phyloP scores from a whole-genome alignment of 2,329 filamentous ascomycete species.

The Tolypocladium tundrense region DNA sequence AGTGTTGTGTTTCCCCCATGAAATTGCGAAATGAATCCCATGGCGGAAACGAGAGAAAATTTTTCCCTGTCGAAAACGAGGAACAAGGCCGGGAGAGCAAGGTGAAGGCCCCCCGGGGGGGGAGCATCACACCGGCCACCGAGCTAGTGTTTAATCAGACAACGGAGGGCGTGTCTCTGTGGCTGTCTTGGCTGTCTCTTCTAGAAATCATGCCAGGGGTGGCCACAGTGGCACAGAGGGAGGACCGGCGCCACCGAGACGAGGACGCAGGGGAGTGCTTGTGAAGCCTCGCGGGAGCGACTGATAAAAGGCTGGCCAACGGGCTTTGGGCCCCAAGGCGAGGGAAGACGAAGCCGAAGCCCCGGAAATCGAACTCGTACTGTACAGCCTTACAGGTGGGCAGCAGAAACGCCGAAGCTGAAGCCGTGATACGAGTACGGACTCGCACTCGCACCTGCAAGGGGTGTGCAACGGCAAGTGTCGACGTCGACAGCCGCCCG shows the following conservation, averaged over 20 bases:
- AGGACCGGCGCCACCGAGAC: not conserved
- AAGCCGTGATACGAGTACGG: not conserved
- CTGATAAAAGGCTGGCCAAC: not conserved
- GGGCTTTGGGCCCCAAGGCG: not conserved
- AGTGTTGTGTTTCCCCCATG: not conserved
- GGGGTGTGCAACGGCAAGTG: not conserved
- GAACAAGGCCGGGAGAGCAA: conserved; percentile 1
- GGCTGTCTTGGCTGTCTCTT: conserved; percentile 1
- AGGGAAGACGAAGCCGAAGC: not conserved
- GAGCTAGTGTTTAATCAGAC: conserved; percentile 4
- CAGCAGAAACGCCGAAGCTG: not conserved
- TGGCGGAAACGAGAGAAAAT: conserved; percentile 4
- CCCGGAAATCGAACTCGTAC: not conserved
- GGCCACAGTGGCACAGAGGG: not conserved
- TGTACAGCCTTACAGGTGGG: not conserved
- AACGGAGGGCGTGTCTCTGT: not conserved
- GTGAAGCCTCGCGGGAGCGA: not conserved
- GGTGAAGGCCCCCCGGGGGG: not conserved
- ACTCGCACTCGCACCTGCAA: not conserved
- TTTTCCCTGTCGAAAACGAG: conserved; percentile 8
- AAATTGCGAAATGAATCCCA: conserved; percentile 7
- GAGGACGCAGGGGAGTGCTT: not conserved
- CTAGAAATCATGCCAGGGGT: conserved; percentile 4
- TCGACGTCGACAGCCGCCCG: not conserved
- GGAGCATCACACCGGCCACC: conserved; percentile 3